phyloP scores from a whole-genome alignment of 2,329 filamentous ascomycete species.

The Amauroascus verrucosus region DNA sequence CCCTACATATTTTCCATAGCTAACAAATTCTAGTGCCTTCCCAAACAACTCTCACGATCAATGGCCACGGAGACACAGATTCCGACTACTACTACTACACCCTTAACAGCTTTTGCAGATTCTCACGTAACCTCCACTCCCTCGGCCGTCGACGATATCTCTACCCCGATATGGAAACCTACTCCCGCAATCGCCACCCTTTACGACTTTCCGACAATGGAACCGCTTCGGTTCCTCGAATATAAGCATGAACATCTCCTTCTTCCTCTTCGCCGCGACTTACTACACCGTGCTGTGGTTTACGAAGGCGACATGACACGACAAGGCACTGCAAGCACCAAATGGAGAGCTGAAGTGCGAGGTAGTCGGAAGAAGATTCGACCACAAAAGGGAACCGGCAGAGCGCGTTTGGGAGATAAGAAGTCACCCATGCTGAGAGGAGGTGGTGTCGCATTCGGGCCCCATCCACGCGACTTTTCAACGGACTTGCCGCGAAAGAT shows the following conservation, averaged over 20 bases:
- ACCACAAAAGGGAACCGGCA: conserved; percentile 77
- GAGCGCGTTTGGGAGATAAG: conserved; percentile 66
- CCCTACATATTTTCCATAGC: background rate
- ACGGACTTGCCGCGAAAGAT: conserved; percentile 76
- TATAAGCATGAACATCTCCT: conserved; percentile 76
- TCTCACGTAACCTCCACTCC: conserved; percentile 13
- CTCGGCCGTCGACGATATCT: conserved; percentile 14
- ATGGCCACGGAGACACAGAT: conserved; percentile 42
- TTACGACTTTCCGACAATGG: conserved; percentile 80
- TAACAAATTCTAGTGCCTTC: conserved; percentile 13
- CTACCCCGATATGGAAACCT: conserved; percentile 27
- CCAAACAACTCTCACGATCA: conserved; percentile 21
- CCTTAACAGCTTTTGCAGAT: conserved; percentile 20
- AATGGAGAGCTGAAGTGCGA: conserved; percentile 71
- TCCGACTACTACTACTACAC: conserved; percentile 20
- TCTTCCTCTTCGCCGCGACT: conserved; percentile 77
- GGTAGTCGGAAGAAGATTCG: conserved; percentile 74
- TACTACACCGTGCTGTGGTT: conserved; percentile 82
- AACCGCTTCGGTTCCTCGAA: conserved; percentile 65
- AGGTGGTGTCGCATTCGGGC: conserved; percentile 83
- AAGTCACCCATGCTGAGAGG: conserved; percentile 74
- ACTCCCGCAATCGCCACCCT: conserved; percentile 69
- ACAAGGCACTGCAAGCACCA: conserved; percentile 73
- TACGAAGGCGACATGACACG: conserved; percentile 86
- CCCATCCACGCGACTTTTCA: conserved; percentile 80